Conservation (phyloP, 495 filamentous ascomycete species). For the Aspergillus avenaceus region DNA sequence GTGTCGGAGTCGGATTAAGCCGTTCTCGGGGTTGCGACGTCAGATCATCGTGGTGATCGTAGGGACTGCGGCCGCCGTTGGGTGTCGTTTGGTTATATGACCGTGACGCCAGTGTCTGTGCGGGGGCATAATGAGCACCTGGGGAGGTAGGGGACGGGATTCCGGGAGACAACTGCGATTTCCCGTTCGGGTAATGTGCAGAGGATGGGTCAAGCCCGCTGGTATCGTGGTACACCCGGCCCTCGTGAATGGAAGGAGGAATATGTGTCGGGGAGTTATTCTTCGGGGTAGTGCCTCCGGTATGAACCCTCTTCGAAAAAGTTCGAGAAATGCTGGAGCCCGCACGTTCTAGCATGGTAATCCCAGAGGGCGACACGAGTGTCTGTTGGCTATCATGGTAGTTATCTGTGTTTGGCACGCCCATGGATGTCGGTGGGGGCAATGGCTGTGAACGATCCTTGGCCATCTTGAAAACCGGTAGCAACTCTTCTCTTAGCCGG, state of each 20-base stretch:
- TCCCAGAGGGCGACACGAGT: slow-evolving; percentile 38
- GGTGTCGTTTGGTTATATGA: slow-evolving; percentile 42
- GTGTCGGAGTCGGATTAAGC: slow-evolving; percentile 37
- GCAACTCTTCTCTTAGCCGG: slow-evolving; percentile 79
- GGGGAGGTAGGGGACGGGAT: slow-evolving; percentile 86
- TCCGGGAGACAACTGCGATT: slow-evolving; percentile 60
- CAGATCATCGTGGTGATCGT: slow-evolving; percentile 45
- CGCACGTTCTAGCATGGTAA: slow-evolving; percentile 29
- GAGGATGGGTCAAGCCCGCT: slow-evolving; percentile 59
- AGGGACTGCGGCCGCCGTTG: slow-evolving; percentile 25
- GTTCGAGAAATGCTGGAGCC: slow-evolving; percentile 47
- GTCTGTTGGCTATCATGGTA: slow-evolving; percentile 35
- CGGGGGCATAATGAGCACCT: slow-evolving; percentile 43
- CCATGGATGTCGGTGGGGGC: slow-evolving; percentile 50
- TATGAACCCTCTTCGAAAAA: slow-evolving; percentile 89
- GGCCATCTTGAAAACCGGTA: slow-evolving; percentile 82
- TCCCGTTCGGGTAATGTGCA: slow-evolving; percentile 66
- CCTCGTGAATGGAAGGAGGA: slow-evolving; percentile 54
- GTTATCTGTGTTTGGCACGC: slow-evolving; percentile 12
- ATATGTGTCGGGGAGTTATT: slow-evolving; percentile 76
- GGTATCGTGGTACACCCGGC: slow-evolving; percentile 47
- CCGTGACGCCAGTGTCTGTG: slow-evolving; percentile 44
- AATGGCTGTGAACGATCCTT: slow-evolving; percentile 90
- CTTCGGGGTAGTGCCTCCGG: slow-evolving; percentile 71
- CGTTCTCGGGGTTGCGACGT: slow-evolving; percentile 30